A percentile compares a stretch with the other conserved stretches of the same genome.
Evolutionary conservation across 129 eudicot genomes (phyloP).

Genomic region (Helichrysum umbraculigerum): DNA sequence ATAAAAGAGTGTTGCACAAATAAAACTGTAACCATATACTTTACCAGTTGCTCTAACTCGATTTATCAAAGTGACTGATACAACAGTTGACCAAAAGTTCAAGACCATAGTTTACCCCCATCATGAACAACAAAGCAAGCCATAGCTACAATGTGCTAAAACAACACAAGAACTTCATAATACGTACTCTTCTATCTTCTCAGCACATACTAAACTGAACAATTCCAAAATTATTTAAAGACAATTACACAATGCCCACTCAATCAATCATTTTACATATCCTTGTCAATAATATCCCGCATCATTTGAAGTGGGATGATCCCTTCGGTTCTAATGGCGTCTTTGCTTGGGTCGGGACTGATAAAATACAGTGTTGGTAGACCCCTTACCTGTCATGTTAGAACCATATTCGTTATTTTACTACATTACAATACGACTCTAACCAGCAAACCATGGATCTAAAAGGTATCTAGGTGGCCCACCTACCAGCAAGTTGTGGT

Average conservation of each 20-base stretch:
- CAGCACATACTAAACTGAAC: conserved; percentile 15
- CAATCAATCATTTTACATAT: conserved; percentile 49
- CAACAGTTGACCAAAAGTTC: conserved; percentile 10
- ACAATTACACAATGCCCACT: background rate
- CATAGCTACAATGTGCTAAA: conserved; percentile 8
- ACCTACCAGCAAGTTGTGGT: background rate
- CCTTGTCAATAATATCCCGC: conserved; percentile 84
- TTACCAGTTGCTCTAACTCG: background rate
- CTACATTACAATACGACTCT: background rate
- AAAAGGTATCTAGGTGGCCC: background rate
- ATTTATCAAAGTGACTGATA: background rate
- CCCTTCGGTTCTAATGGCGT: conserved; percentile 94
- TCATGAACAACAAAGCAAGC: conserved; percentile 14
- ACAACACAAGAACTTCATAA: conserved; percentile 13
- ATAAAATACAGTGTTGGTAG: conserved; percentile 90
- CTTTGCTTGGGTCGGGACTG: conserved; percentile 88
- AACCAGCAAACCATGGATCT: no score
- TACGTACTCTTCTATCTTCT: conserved; percentile 13
- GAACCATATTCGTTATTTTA: background rate
- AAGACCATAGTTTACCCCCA: background rate
- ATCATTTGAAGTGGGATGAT: conserved; percentile 95
- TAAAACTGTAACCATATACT: background rate
- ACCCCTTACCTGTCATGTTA: conserved; percentile 78
- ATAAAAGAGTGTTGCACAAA: background rate
- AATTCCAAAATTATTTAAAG: background rate